Conservation (phyloP, 1,139 yeast genomes). For the Saccharomycopsis hybrid region DNA sequence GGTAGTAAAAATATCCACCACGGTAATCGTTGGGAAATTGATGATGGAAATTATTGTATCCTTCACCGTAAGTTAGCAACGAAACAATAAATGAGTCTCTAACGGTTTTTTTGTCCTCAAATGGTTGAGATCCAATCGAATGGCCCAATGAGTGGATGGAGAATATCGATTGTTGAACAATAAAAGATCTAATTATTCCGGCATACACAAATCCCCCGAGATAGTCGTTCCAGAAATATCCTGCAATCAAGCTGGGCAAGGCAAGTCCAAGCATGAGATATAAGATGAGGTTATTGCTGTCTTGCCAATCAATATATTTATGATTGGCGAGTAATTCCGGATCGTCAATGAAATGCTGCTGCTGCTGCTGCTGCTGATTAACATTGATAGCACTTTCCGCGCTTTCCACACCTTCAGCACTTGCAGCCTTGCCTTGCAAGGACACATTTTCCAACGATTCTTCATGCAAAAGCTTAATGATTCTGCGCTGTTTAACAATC, state of each 20-base stretch:
- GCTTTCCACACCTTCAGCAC: constrained; percentile 19
- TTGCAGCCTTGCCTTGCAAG: not conserved
- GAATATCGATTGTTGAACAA: constrained; percentile 53
- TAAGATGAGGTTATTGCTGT: constrained; percentile 38
- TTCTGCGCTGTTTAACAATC: constrained; percentile 42
- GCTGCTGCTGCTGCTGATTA: constrained; percentile 24
- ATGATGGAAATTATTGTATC: constrained; percentile 63
- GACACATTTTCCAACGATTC: constrained; percentile 28
- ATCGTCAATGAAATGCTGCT: not conserved
- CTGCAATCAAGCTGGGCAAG: constrained; percentile 43
- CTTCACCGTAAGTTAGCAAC: constrained; percentile 59
- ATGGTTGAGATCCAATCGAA: constrained; percentile 50
- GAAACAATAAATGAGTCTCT: constrained; percentile 40
- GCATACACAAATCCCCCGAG: constrained; percentile 54
- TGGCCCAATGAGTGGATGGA: constrained; percentile 59
- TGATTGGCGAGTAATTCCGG: constrained; percentile 32
- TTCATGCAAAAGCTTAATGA: constrained; percentile 8
- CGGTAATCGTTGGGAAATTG: constrained; percentile 69
- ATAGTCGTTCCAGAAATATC: constrained; percentile 40
- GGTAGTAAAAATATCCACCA: constrained; percentile 43
- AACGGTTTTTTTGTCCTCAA: constrained; percentile 59
- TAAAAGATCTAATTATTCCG: constrained; percentile 51
- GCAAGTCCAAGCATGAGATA: constrained; percentile 42
- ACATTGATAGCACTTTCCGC: constrained; percentile 33
- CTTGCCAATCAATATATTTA: constrained; percentile 53